Evolutionary conservation across 2,329 filamentous ascomycete genomes (phyloP), one percentile per base, ranked within the genome.

Genomic region (Xylariaceae sp.): DNA sequence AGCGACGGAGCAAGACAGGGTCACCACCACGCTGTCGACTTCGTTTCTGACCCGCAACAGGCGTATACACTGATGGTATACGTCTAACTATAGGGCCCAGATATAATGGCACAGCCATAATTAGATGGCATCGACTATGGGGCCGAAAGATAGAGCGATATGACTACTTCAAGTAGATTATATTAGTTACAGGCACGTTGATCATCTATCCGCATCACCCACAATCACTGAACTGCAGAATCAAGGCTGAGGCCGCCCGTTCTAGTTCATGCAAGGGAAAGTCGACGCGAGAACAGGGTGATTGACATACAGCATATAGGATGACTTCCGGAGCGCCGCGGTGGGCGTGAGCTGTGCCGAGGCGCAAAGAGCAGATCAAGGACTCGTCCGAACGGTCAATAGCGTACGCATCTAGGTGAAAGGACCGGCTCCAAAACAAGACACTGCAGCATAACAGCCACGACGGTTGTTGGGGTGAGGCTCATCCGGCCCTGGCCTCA

Each of bases 311-410:
- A 42, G 39, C 39, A 26, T 26, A 34, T 34, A 34, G 32, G 5
- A 55, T 59, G 49, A 42, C 46, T 54, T 57, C 51, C 54, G 49
- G 51, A 36, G 48, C 43, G 45, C 46, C 44, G 40, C 10, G n/a
- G n/a, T n/a, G n/a, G n/a, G 26, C 9, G 26, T 9, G 22, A 13
- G 6, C 22, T 12, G 18, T 43, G 39, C 32, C 18, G 32, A 34
- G 16, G 16, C 32, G 43, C 43, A 18, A 50, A 12, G 49, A 39
- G 26, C 44, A 34, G 21, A 13, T 32, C 30, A 29, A 13, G 44
- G 13, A 18, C 10, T 5, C 19, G 47, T 32, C 39, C 49, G 37
- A 45, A 32, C 26, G 21, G 36, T 30, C 41, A 43, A 43, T 55
- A 22, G 22, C 42, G 18, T 18, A 30, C 18, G 29, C 29, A 13